Conservation (phyloP, 1,284 basidiomycete genomes). For the Tremellales sp. region DNA sequence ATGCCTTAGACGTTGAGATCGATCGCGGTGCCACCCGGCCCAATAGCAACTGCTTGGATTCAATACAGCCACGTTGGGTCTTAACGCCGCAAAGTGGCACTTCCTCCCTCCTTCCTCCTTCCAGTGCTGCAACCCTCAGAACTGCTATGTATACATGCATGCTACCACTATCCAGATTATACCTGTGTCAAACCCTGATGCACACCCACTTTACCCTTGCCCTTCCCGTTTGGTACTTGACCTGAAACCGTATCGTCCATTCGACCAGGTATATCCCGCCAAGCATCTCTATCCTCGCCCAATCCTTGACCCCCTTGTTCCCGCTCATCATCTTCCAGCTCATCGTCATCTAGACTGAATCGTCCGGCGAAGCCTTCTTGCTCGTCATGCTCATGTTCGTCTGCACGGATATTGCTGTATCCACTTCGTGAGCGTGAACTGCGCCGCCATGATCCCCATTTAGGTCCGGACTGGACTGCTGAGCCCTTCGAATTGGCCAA, state of each 20-base stretch:
- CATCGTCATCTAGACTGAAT: constrained; percentile 45
- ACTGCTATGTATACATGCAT: neutral
- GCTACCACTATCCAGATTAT: constrained; percentile 6
- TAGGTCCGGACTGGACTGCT: constrained; percentile 6
- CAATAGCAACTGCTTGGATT: neutral
- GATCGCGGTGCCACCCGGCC: neutral
- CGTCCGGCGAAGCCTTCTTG: constrained; percentile 55
- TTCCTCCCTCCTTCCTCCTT: too few relatives aligned
- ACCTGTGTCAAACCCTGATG: constrained; percentile 40
- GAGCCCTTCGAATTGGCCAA: constrained; percentile 1
- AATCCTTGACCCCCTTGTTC: constrained; percentile 11
- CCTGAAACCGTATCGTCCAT: constrained; percentile 27
- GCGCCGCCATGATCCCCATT: constrained; percentile 34
- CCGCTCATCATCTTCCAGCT: constrained; percentile 28
- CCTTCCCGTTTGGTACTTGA: neutral
- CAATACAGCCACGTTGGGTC: neutral
- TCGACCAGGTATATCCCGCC: constrained; percentile 9
- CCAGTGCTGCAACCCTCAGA: too few relatives aligned
- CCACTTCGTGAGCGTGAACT: constrained; percentile 24
- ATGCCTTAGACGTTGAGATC: neutral
- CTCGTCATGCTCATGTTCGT: constrained; percentile 50
- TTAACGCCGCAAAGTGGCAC: neutral
- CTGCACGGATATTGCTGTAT: constrained; percentile 34
- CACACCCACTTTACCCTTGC: constrained; percentile 20
- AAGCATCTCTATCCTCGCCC: constrained; percentile 14